Evolutionary conservation across 179 eudicot species (phyloP).

Genomic region (Actinidia polygama): DNA sequence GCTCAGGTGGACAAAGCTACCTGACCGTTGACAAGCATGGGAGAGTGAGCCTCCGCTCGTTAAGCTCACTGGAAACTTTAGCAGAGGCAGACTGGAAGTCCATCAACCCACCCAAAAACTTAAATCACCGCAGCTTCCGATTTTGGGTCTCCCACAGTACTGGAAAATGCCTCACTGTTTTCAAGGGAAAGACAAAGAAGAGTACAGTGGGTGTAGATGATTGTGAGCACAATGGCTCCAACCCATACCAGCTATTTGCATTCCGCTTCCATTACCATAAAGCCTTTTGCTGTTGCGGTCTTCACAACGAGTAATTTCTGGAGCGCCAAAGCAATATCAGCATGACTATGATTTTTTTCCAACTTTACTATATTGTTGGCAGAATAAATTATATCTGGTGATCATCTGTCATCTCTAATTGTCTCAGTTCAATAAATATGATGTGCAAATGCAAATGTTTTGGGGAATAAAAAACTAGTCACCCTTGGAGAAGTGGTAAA

Average conservation of each 20-base stretch:
- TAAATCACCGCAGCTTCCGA: constrained; percentile 37
- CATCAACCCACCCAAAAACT: constrained; percentile 35
- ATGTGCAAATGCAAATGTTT: not conserved
- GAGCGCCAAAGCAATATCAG: not conserved
- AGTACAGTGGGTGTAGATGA: constrained; percentile 35
- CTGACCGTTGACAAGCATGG: constrained; percentile 47
- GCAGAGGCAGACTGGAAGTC: constrained; percentile 55
- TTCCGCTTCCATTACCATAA: constrained; percentile 50
- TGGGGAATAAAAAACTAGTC: not conserved
- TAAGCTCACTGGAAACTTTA: constrained; percentile 30
- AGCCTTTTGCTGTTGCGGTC: constrained; percentile 41
- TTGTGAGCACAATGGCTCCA: constrained; percentile 42
- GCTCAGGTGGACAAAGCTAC: constrained; percentile 46
- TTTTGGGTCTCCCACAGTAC: constrained; percentile 35
- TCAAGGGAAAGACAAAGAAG: constrained; percentile 17
- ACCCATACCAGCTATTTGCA: constrained; percentile 46
- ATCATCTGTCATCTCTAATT: not conserved
- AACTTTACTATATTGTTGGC: not conserved
- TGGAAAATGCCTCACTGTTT: no score
- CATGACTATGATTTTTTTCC: not conserved
- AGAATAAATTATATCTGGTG: not conserved
- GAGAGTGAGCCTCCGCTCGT: constrained; percentile 37
- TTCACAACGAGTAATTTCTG: constrained; percentile 34
- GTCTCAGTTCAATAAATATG: not conserved
- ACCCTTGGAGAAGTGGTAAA: not conserved